Conservation (phyloP, 208 protist species). For the Acanthamoeba triangularis region DNA sequence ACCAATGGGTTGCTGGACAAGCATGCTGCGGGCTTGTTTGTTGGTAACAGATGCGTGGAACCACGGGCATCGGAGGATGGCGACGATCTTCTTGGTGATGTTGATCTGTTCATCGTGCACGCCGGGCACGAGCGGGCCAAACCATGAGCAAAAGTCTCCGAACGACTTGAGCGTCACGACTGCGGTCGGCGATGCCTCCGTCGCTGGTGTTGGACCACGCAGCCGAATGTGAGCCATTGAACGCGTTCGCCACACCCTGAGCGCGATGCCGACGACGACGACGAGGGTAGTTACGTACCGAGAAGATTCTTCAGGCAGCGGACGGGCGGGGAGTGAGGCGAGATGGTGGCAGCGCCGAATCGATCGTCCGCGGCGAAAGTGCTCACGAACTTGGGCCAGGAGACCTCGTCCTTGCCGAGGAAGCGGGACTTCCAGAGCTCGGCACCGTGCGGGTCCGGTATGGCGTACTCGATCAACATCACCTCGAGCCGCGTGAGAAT, state of each 20-base stretch:
- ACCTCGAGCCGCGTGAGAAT: slow-evolving; percentile 43
- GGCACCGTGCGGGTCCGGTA: slow-evolving; percentile 50
- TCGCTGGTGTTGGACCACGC: not conserved
- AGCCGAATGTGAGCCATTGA: not conserved
- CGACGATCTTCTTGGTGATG: slow-evolving; percentile 71
- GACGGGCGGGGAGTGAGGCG: slow-evolving; percentile 43
- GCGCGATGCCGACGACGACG: not conserved
- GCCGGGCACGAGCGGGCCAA: slow-evolving; percentile 51
- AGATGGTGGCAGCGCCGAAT: slow-evolving; percentile 50
- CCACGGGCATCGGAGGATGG: slow-evolving; percentile 71
- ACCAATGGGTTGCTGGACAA: slow-evolving; percentile 43
- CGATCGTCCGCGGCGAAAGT: slow-evolving; percentile 53
- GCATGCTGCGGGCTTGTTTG: slow-evolving; percentile 70
- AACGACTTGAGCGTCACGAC: slow-evolving; percentile 71
- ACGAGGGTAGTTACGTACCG: not conserved
- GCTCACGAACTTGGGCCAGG: slow-evolving; percentile 67
- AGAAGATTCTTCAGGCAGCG: slow-evolving; percentile 62
- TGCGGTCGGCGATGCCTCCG: slow-evolving; percentile 49
- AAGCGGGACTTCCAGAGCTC: slow-evolving; percentile 58
- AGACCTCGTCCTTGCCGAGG: slow-evolving; percentile 63
- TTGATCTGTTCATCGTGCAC: slow-evolving; percentile 41
- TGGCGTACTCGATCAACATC: slow-evolving; percentile 61
- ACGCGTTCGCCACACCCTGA: not conserved
- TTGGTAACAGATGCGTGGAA: slow-evolving; percentile 66
- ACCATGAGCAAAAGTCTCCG: slow-evolving; percentile 65